Base-by-base conservation (phyloP, 139 green algal genomes). In the Astrephomene gubernaculifera region DNA sequence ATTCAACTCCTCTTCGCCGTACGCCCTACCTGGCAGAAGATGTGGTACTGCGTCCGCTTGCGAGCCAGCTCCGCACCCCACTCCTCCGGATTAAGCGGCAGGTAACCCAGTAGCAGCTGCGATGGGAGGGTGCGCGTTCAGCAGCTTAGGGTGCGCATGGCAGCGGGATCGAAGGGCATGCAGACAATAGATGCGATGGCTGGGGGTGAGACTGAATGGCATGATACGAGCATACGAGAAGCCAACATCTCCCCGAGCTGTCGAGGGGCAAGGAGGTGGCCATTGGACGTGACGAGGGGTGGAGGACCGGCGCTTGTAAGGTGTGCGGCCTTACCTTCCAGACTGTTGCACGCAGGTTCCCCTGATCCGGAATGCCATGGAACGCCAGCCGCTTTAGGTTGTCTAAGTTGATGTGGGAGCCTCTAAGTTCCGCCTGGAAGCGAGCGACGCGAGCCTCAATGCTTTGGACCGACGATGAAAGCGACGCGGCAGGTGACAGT, bases 41-140 rank as follows among this genome's bases (percentile, higher is more conserved):
- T 70, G 12, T 81, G 81, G 88, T 99, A 99, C 85, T 97, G 87
- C 29, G 88, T 91, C 1, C 95, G 87, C 87, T 95, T 96, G 43
- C 87, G 64, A 0, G 81, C 74, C 27, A 98, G 87, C 36, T 88
- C 44, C 19, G 78, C 67, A 44, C 87, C 67, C 96, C 96, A 98
- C 38, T 93, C 71, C 10, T 86, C 85, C 0, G 85, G 91, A 36
- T 95, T 90, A 6, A 87, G 83, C 0, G 96, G 95, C 53, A 99
- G 87, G 81, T 97, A 97, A 24, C 88, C 88, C 71, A 99, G 89
- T 45, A 99, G 90, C 54, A 98, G 83, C 94, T 97, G 90, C 84
- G 74, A 21, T 38, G 68, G 63, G 14, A 8, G 53, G 31, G 60
- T n/a, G 10, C n/a, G 57, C 12, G n/a, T n/a, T n/a, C n/a, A n/a